Percentiles rank a stretch among this genome's conserved stretches.
These are phyloP conservation scores for Leccinum ponderosum DNA, from an alignment of 1,284 basidiomycete species.

Conservation along the genomic window DNA sequence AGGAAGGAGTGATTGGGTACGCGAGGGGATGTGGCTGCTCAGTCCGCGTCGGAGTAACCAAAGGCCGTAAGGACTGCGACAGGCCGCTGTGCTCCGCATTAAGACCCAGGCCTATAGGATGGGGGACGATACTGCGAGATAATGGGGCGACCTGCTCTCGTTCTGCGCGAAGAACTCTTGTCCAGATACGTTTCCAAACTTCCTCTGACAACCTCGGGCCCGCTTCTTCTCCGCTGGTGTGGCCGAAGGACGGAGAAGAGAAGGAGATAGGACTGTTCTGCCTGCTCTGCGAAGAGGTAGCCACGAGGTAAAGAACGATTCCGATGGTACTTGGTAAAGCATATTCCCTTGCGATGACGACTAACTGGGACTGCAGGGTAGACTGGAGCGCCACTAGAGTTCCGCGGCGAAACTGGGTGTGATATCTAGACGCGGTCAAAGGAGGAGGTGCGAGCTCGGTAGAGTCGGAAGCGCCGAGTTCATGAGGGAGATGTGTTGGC, in stretches of 20 bases:
- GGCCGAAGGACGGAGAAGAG: constrained; percentile 19
- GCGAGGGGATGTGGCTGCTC: constrained; percentile 23
- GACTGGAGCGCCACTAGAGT: constrained; percentile 72
- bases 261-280: constrained; percentile 14
- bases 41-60: neutral
- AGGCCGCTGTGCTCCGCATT: constrained; percentile 38
- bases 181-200: constrained; percentile 83
- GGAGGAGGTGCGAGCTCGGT: constrained; percentile 52
- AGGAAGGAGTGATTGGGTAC: neutral
- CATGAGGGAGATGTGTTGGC: constrained; percentile 64
- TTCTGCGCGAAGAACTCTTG: constrained; percentile 65
- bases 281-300: constrained; percentile 35
- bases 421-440: constrained; percentile 66
- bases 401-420: constrained; percentile 74
- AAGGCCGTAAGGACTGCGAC: constrained; percentile 33
- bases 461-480: constrained; percentile 44
- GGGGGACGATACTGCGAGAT: constrained; percentile 41
- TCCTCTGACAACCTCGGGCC: constrained; percentile 81
- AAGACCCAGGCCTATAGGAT: constrained; percentile 44
- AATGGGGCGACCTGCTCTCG: constrained; percentile 50
- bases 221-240: constrained; percentile 49
- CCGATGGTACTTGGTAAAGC: constrained; percentile 79
- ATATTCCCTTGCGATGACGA: constrained; percentile 86
- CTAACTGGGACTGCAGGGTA: constrained; percentile 68
- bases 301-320: constrained; percentile 73